These are phyloP conservation scores for Thinopyrum elongatum DNA, from an alignment of 176 grass and related monocot species.

Conservation along the genomic window DNA sequence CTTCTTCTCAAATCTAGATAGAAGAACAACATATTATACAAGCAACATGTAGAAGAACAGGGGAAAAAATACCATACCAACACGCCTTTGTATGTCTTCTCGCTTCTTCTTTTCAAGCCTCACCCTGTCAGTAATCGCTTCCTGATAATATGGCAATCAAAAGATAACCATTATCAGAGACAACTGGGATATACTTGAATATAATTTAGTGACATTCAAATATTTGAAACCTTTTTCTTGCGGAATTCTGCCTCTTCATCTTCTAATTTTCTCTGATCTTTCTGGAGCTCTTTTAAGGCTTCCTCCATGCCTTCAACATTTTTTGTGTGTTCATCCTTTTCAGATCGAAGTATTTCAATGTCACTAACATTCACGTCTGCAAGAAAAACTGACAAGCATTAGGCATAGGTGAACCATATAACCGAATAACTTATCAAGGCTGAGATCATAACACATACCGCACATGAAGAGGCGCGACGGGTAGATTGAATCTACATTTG, in stretches of 20 bases:
- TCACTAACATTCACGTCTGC: slow-evolving; percentile 67
- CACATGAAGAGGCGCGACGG: slow-evolving; percentile 59
- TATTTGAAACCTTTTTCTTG: slow-evolving; percentile 57
- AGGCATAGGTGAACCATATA: slow-evolving; percentile 19
- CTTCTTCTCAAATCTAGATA: slow-evolving; percentile 49
- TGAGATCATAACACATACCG: slow-evolving; percentile 46
- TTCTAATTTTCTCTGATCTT: slow-evolving; percentile 62
- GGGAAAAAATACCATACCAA: slow-evolving; percentile 43
- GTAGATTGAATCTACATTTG: slow-evolving; percentile 43
- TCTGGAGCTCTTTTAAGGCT: slow-evolving; percentile 42
- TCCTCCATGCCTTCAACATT: slow-evolving; percentile 40
- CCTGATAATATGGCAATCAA: slow-evolving; percentile 43
- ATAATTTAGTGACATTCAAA: slow-evolving; percentile 12
- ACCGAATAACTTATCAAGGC: background rate
- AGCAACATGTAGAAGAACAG: slow-evolving; percentile 18
- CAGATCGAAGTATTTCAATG: slow-evolving; percentile 48
- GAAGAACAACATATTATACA: slow-evolving; percentile 25
- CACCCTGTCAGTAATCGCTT: slow-evolving; percentile 55
- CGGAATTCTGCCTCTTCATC: slow-evolving; percentile 69
- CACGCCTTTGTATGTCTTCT: slow-evolving; percentile 51
- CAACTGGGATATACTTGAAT: background rate
- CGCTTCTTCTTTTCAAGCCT: slow-evolving; percentile 51
- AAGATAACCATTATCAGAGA: slow-evolving; percentile 14
- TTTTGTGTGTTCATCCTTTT: slow-evolving; percentile 37
- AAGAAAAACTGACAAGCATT: slow-evolving; percentile 30